Evolutionary conservation across 176 grass and related monocot species (phyloP).

Genomic region (Thalia dealbata): DNA sequence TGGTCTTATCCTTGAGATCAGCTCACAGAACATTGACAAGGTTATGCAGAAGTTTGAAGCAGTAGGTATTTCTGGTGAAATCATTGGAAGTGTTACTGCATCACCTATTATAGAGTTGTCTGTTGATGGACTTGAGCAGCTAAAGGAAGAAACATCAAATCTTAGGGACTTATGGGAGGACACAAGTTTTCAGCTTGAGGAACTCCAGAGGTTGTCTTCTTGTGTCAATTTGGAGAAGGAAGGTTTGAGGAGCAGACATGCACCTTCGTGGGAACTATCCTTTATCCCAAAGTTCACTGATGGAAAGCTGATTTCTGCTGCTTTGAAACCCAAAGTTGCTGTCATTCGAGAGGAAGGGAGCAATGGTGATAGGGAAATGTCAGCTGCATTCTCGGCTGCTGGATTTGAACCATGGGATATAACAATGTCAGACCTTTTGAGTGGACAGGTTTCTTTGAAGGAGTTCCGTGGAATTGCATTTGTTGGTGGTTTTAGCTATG

Average conservation of each 20-base stretch:
- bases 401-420: constrained; percentile 92
- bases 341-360: constrained; percentile 96
- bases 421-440: constrained; percentile 63
- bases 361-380: constrained; percentile 89
- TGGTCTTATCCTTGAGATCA: constrained; percentile 66
- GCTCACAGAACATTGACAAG: constrained; percentile 26
- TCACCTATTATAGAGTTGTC: constrained; percentile 44
- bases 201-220: constrained; percentile 57
- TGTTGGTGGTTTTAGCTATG: constrained; percentile 94
- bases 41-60: constrained; percentile 55
- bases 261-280: constrained; percentile 59
- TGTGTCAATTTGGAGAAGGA: constrained; percentile 84
- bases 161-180: constrained; percentile 91
- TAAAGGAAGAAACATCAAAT: constrained; percentile 62
- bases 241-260: constrained; percentile 49
- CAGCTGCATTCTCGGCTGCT: constrained; percentile 67
- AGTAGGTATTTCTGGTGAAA: constrained; percentile 39
- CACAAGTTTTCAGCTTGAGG: constrained; percentile 81
- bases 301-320: constrained; percentile 36
- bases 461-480: constrained; percentile 71
- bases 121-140: constrained; percentile 37
- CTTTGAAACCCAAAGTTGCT: constrained; percentile 69
- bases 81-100: constrained; percentile 64
- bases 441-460: constrained; percentile 34
- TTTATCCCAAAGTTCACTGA: constrained; percentile 60